A percentile compares a stretch with the other conserved stretches of the same genome.
These are phyloP conservation scores for Erigeron philadelphicus DNA, from an alignment of 140 eudicot species.

Conservation along the genomic window DNA sequence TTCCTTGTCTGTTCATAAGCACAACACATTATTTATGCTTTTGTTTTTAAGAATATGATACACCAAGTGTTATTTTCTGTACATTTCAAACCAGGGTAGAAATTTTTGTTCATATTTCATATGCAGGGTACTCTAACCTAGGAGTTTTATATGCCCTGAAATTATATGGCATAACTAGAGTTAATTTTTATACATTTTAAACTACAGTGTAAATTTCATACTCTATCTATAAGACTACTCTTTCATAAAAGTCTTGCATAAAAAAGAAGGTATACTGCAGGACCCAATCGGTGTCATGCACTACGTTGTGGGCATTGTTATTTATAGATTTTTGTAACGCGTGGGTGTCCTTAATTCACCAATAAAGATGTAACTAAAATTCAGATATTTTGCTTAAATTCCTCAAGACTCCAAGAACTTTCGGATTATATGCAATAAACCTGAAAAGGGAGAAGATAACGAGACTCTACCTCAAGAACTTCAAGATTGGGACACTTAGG, in stretches of 20 bases:
- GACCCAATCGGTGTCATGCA: not conserved
- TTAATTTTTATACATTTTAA: no score
- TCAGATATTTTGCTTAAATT: not conserved
- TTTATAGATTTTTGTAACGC: not conserved
- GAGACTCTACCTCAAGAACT: slow-evolving; percentile 47
- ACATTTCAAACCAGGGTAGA: no score
- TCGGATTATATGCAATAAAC: not conserved
- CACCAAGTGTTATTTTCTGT: no score
- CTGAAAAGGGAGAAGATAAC: not conserved
- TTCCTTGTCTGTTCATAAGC: slow-evolving; percentile 47
- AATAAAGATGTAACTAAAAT: not conserved
- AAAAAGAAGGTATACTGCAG: not conserved
- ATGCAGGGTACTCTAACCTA: no score
- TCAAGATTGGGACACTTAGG: slow-evolving; percentile 48
- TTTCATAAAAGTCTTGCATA: not conserved
- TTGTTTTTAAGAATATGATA: not conserved
- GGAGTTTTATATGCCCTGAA: no score
- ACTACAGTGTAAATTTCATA: not conserved
- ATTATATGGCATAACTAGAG: no score
- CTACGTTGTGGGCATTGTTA: no score
- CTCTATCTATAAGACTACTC: not conserved
- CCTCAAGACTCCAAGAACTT: not conserved
- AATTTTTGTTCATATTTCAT: no score
- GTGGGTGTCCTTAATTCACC: not conserved
- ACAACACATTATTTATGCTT: not conserved